Base-by-base conservation (phyloP, 352 stramenopile genomes). In the Globisporangium nodosum region DNA sequence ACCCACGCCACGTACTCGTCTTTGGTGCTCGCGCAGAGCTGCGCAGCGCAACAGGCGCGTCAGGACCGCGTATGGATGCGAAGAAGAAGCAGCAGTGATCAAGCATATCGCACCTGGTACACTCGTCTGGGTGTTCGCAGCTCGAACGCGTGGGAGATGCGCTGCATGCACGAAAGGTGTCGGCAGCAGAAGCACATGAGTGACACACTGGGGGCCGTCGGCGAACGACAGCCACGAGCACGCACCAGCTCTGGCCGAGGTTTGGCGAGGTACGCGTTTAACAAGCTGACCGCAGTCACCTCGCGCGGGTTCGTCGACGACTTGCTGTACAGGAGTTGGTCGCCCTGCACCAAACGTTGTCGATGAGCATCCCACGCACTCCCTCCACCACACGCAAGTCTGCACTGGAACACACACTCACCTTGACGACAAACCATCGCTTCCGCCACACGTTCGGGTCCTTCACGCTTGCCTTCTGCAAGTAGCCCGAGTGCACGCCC, bases 271-370 rank as follows among this genome's bases (percentile, higher is more conserved):
- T 84, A 80, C 48, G 82, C 70, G 31, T 83, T 85, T 8, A 94
- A 65, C 37, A 94, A 69, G 66, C 82, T 90, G 55, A 94, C 89
- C 2, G 76, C 72, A 5, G 82, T 92, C 31, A 94, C 81, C 20
- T 94, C 85, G 30, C 83, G 80, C 60, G 90, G 85, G 58, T 94
- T 88, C 27, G 76, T 76, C 35, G 85, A 80, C 1, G 80, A 90
- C 61, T 94, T 94, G 67, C 85, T 92, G 61, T 94, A 94, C 46
- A 90, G 55, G 2, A 94, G 66, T 53, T 94, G 84, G 53, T 94
- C 82, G 50, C 86, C 82, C 71, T 83, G 56, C 20, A 6, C 2
- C 21, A 4, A 49, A 21, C 35, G 12, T 4, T 15, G 35, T 35
- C 8, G 11, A 55, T 20, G 18, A 30, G 12, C 33, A 35, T 16